Base-by-base conservation (phyloP, 2,329 filamentous ascomycete genomes). In the Apiospora koreana region DNA sequence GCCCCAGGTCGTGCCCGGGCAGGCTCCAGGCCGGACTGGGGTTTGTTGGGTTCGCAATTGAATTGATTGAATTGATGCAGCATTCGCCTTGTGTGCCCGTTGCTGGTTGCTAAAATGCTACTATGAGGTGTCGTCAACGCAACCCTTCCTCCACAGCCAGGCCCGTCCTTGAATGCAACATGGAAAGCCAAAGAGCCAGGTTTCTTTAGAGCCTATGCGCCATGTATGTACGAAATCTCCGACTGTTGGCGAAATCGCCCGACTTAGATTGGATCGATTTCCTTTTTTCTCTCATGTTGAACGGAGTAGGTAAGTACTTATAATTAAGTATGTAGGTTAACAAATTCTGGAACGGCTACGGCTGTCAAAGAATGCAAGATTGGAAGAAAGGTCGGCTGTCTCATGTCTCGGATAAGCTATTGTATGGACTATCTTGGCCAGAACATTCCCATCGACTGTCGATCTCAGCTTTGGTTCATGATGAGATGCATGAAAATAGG, bases 331-430 rank as follows among this genome's bases (percentile, higher is more conserved):
- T n/a, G n/a, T n/a, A n/a, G n/a, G n/a, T n/a, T n/a, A n/a, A n/a
- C n/a, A n/a, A n/a, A n/a, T n/a, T n/a, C n/a, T n/a, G 46, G 46
- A 28, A 23, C 21, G 16, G 50, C 25, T 35, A 35, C 50, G 54
- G 54, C 54, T 62, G 54, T 62, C 54, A 62, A 38, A 38, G 18
- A 62, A 62, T 62, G 54, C 54, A 18, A 62, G 28, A 38, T 35
- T 31, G 21, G 18, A 35, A 21, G 50, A 35, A 62, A 35, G 28
- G 28, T 12, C 28, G 54, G 54, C 31, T 62, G 54, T 58, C 54
- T 62, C 54, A 62, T 62, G 54, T 62, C 54, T 62, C 54, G 54
- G 31, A 62, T 62, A 62, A 38, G 54, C 54, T 21, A 62, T 58
- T 62, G 31, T 14, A 62, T 10, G 28, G 54, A 10, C 8, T 38